Base-by-base conservation (phyloP, 75 land plant species). In the Pinus albicaulis region DNA sequence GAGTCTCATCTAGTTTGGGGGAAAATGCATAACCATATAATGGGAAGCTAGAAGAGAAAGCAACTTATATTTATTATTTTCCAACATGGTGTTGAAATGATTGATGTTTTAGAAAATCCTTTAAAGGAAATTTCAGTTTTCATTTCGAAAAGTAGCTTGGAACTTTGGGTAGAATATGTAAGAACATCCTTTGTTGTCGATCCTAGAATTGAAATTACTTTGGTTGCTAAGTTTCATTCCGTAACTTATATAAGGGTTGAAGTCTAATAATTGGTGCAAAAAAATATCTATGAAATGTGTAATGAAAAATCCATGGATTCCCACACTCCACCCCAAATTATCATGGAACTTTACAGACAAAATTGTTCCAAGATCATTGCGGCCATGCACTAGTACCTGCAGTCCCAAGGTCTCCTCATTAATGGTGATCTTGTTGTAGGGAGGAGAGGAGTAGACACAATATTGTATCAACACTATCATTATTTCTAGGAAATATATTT, bases 71-170 rank as follows among this genome's bases (percentile, higher is more conserved):
- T 94, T 64, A 88, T 94, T 89, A 87, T 97, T 71, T 97, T 95
- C 80, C 99, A 97, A 76, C 92, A 94, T 83, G 99, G 94, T 72
- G 92, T 92, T 34, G 99, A 97, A 71, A 92, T 98, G 80, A 91
- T 97, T 74, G 93, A 97, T 64, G 94, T 96, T 57, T 97, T 98
- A 98, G 99, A 98, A 74, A 84, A 92, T 38, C 93, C 98, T n/a
- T 71, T 80, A 22, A 91, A 63, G 76, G 94, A 95, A 31, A 71
- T 44, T 61, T 23, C 74, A 56, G 66, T 83, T 48, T 86, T 83
- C 76, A 87, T 92, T n/a, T 76, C 72, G 0, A 90, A 89, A 76
- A 76, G 90, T 55, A 89, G 81, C 68, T 79, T 92, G 58, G 99
- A 97, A 15, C 88, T 86, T 44, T 94, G 95, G 95, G 79, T 86